Base-by-base conservation (phyloP, 805 yeast species). In the Saturnispora quitensis region DNA sequence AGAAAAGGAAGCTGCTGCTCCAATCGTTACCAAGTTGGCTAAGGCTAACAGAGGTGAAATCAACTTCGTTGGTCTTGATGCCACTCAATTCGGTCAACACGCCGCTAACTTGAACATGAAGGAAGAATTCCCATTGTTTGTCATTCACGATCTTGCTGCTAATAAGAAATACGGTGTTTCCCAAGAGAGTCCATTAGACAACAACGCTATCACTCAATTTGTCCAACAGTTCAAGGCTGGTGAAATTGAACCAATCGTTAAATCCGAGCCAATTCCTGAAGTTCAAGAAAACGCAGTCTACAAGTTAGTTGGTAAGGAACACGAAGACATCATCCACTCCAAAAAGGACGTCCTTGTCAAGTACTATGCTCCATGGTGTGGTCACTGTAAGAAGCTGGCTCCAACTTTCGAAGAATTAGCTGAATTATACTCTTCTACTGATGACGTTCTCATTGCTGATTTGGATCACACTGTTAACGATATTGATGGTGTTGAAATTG, bases 341-440 rank as follows among this genome's bases (percentile, higher is more conserved):
- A 63, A 65, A 49, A 84, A 81, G 72, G 91, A 86, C 65, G 83
- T 86, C 36, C 95, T 89, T 18, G 90, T 89, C 22, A 89, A 89
- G 70, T 90, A 90, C 67, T 90, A 85, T 66, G 97, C 98, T 7
- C 97, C 97, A 38, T 90, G 98, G 98, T 91, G 99, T 72, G 97
- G 97, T 7, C 89, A 91, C 68, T 91, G 99, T 69, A 76, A 82
- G 60, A 76, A 80, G 53, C 70, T 91, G 50, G 78, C 80, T 53
- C 82, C 85, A 4, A 79, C 78, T 2, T 84, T 74, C 66, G 71
- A 87, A 67, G 93, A 90, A 66, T 78, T 93, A 58, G 97, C 91
- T 49, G 82, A 73, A 48, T 61, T 84, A 50, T 86, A 76, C 69
- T 73, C 72, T 54, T 68, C 75, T 48, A 80, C 82, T 63, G 63